A percentile compares a stretch with the other conserved stretches of the same genome.
Conservation (phyloP, 2,329 filamentous ascomycete genomes). For the Diaporthe ilicicola region DNA sequence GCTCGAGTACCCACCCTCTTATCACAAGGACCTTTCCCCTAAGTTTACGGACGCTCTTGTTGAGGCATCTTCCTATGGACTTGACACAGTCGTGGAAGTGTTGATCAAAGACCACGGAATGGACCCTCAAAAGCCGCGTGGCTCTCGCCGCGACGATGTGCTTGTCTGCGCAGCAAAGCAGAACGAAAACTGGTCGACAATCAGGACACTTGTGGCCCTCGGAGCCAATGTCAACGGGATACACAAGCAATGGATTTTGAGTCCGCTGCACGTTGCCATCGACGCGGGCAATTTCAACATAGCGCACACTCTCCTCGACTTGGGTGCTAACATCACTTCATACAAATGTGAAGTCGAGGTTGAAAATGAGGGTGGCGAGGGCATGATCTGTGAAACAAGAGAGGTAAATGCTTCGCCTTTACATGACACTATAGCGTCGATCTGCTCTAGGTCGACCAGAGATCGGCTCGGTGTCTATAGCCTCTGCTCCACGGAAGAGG, state of each 20-base stretch:
- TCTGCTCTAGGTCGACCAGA: background rate
- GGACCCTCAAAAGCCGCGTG: background rate
- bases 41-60: background rate
- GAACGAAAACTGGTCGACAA: background rate
- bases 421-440: background rate
- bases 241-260: background rate
- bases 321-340: background rate
- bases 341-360: background rate
- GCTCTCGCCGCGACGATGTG: background rate
- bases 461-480: background rate
- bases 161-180: background rate
- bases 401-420: background rate
- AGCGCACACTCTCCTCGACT: background rate
- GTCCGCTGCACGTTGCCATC: background rate
- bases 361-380: background rate
- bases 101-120: background rate
- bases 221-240: background rate
- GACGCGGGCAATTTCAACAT: background rate
- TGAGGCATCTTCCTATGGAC: background rate
- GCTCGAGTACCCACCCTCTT: background rate
- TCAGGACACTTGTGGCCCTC: background rate
- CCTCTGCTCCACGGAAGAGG: background rate
- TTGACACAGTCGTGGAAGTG: background rate
- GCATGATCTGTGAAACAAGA: too few species aligned
- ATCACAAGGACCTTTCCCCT: accelerated